Percentiles rank a stretch among this genome's conserved stretches.
phyloP scores from a whole-genome alignment of 2,329 filamentous ascomycete genomes.

The Colletotrichum brevisporum region DNA sequence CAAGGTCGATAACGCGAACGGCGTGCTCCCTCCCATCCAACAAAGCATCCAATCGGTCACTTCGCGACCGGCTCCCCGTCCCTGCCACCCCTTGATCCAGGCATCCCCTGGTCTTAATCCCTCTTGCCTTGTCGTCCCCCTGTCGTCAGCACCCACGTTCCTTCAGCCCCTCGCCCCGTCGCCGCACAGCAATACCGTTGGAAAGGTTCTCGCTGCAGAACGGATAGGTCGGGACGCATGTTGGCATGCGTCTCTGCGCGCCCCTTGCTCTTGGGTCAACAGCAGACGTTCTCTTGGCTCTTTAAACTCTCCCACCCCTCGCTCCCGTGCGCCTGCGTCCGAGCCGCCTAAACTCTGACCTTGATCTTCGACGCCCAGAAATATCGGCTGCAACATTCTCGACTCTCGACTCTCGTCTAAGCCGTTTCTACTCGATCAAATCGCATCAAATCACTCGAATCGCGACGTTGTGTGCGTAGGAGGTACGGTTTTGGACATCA shows the following conservation, averaged over 20 bases:
- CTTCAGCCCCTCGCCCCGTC: conserved; percentile 23
- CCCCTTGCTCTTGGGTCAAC: conserved; percentile 7
- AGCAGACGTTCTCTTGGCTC: background rate
- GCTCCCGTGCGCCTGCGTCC: conserved; percentile 1
- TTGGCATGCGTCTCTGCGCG: conserved; percentile 23
- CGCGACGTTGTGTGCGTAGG: background rate
- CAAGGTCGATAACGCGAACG: background rate
- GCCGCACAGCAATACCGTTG: conserved; percentile 23
- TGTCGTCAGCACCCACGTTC: conserved; percentile 22
- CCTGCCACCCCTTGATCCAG: background rate
- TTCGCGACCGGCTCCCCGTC: conserved; percentile 7
- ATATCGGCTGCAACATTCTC: conserved; percentile 16
- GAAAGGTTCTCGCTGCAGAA: conserved; percentile 23
- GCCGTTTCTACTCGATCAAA: background rate
- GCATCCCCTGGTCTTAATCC: conserved; percentile 28
- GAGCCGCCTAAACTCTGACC: conserved; percentile 4
- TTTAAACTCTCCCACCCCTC: conserved; percentile 31
- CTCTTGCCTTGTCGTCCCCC: conserved; percentile 25
- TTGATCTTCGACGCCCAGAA: conserved; percentile 4
- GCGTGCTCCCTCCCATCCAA: background rate
- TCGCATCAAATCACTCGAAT: background rate
- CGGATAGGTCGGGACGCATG: conserved; percentile 18
- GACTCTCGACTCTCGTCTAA: conserved; percentile 4
- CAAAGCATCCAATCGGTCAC: conserved; percentile 25
- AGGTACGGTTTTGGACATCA: no score